Evolutionary conservation across 164 flowering plant species (phyloP).

Genomic region (Aristolochia californica): DNA sequence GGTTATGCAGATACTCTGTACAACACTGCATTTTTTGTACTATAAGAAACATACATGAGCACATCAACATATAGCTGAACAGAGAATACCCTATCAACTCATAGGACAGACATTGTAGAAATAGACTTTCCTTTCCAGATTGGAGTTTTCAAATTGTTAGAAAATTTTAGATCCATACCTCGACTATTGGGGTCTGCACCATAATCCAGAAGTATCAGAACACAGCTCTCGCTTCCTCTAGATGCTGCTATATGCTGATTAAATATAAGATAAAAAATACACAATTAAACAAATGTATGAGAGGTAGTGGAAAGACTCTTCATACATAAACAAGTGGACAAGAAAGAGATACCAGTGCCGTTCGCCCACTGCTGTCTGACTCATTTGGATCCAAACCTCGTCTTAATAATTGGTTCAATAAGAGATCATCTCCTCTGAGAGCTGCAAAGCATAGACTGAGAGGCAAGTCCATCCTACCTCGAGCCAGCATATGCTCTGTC

Average conservation of each 20-base stretch:
- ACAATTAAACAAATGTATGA: no score
- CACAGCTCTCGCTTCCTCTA: constrained; percentile 70
- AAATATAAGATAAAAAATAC: constrained; percentile 6
- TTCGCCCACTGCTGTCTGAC: constrained; percentile 65
- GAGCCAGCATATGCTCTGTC: constrained; percentile 79
- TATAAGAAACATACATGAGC: no score
- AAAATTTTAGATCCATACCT: constrained; percentile 45
- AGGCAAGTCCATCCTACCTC: constrained; percentile 85
- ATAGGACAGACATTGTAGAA: not conserved
- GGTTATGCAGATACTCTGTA: no score
- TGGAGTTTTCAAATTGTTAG: not conserved
- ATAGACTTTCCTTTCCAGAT: not conserved
- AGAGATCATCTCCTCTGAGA: constrained; percentile 58
- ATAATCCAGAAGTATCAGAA: constrained; percentile 57
- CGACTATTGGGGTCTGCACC: constrained; percentile 72
- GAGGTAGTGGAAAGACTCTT: no score
- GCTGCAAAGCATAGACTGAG: constrained; percentile 82
- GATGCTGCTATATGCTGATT: constrained; percentile 79
- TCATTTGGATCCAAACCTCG: constrained; percentile 84
- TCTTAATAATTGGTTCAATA: constrained; percentile 58
- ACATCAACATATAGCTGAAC: no score
- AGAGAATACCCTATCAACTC: no score
- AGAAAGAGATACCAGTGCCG: constrained; percentile 54
- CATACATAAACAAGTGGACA: no score
- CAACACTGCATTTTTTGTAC: no score